Evolutionary conservation across 306 rosid genomes (phyloP).

Genomic region (Quercus ilex): DNA sequence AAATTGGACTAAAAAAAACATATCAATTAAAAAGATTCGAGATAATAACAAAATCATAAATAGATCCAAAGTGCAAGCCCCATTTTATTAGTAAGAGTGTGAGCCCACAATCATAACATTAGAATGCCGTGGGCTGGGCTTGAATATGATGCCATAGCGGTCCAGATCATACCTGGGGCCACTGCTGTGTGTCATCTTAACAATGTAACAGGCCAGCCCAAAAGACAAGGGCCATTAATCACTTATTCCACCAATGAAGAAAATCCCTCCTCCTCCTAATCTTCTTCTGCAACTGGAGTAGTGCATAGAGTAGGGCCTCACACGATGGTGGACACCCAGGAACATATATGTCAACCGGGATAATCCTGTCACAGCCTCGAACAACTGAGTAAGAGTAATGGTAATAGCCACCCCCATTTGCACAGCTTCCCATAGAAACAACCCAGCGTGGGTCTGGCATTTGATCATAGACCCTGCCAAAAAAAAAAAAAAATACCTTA

Average conservation of each 20-base stretch:
- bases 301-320: slow-evolving; percentile 85
- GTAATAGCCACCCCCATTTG: slow-evolving; percentile 98
- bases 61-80: slow-evolving; percentile 90
- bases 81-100: slow-evolving; percentile 97
- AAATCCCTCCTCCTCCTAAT: slow-evolving; percentile 95
- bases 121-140: slow-evolving; percentile 96
- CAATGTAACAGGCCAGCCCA: too few species aligned
- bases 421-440: slow-evolving; percentile 98
- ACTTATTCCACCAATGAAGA: slow-evolving; percentile 91
- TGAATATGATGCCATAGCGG: slow-evolving; percentile 83
- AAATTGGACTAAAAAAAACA: too few species aligned
- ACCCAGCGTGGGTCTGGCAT: slow-evolving; percentile 99
- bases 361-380: slow-evolving; percentile 93
- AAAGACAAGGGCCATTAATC: slow-evolving; percentile 8
- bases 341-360: slow-evolving; percentile 90
- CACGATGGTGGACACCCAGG: slow-evolving; percentile 98
- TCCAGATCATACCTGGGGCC: slow-evolving; percentile 18
- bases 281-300: slow-evolving; percentile 97
- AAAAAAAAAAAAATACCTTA: neutral
- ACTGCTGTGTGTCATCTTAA: too few species aligned
- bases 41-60: too few species aligned
- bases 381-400: slow-evolving; percentile 95
- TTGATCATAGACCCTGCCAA: slow-evolving; percentile 92
- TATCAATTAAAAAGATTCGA: too few species aligned
- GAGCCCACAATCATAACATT: slow-evolving; percentile 96